A percentile compares a stretch with the other conserved stretches of the same genome.
Evolutionary conservation across 495 filamentous ascomycete species (phyloP).

Genomic region (Daldinia decipiens): DNA sequence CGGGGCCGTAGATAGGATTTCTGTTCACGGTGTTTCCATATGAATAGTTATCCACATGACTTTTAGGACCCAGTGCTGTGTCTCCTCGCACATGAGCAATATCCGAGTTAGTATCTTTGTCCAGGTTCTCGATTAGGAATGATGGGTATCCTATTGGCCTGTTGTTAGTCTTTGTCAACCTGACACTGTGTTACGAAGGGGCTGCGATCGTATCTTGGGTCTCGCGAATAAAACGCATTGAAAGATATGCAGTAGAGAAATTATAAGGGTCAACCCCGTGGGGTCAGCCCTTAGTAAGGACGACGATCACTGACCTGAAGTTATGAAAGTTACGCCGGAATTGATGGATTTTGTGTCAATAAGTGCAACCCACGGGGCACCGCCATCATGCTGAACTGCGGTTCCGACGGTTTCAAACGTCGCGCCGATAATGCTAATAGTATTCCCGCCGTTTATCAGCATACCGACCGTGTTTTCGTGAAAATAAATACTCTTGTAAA

Average conservation of each 20-base stretch:
- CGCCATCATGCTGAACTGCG: conserved; percentile 65
- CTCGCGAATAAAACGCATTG: not conserved
- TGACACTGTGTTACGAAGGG: not conserved
- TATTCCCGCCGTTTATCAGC: conserved; percentile 70
- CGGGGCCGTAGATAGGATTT: conserved; percentile 67
- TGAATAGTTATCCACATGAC: conserved; percentile 48
- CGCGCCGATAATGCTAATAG: conserved; percentile 58
- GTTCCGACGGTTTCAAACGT: conserved; percentile 66
- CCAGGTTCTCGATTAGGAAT: conserved; percentile 57
- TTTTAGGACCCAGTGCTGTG: conserved; percentile 39
- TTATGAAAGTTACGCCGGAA: conserved; percentile 52
- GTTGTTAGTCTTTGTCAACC: conserved; percentile 1
- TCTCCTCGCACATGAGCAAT: conserved; percentile 47
- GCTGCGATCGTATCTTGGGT: not conserved
- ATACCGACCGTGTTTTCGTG: conserved; percentile 65
- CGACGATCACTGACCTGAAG: conserved; percentile 39
- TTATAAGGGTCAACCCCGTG: conserved; percentile 1
- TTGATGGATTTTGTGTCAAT: conserved; percentile 55
- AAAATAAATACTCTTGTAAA: conserved; percentile 73
- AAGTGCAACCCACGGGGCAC: conserved; percentile 53
- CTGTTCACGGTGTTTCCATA: conserved; percentile 67
- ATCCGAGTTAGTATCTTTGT: conserved; percentile 49
- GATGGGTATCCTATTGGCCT: conserved; percentile 46
- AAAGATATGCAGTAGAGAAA: not conserved
- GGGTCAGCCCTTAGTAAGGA: not conserved